Evolutionary conservation across 169 alveolate genomes (phyloP).

Genomic region (Cryptosporidium parvum): DNA sequence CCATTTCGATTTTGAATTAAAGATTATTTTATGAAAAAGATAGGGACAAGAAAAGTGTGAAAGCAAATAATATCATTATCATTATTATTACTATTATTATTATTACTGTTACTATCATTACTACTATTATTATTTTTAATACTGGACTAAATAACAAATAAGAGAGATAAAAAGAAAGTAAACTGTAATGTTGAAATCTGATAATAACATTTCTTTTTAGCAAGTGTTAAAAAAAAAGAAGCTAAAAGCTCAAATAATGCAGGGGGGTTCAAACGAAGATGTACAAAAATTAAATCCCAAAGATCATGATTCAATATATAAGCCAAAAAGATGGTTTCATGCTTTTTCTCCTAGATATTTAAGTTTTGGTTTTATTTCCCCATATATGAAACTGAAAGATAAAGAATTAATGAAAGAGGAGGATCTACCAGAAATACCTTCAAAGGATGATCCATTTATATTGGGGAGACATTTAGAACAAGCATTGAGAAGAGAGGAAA

Average conservation of each 20-base stretch:
- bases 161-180: not conserved
- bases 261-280: not conserved
- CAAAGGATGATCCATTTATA: conserved; percentile 46
- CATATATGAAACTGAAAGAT: conserved; percentile 51
- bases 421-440: conserved; percentile 62
- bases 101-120: too few species aligned
- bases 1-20: not conserved
- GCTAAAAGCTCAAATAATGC: not conserved
- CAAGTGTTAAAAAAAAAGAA: not conserved
- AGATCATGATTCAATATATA: conserved; percentile 29
- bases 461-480: conserved; percentile 39
- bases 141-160: too few species aligned
- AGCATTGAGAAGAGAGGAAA: conserved; percentile 45
- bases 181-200: conserved; percentile 6
- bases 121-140: too few species aligned
- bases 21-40: not conserved
- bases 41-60: not conserved
- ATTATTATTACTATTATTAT: too few species aligned
- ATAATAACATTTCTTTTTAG: not conserved
- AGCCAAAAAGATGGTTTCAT: conserved; percentile 51
- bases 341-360: conserved; percentile 51
- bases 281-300: not conserved
- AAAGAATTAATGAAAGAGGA: conserved; percentile 48
- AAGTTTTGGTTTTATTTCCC: conserved; percentile 69
- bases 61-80: too few species aligned